phyloP scores from a whole-genome alignment of 257 asterid genomes.

The Gentiana straminea region DNA sequence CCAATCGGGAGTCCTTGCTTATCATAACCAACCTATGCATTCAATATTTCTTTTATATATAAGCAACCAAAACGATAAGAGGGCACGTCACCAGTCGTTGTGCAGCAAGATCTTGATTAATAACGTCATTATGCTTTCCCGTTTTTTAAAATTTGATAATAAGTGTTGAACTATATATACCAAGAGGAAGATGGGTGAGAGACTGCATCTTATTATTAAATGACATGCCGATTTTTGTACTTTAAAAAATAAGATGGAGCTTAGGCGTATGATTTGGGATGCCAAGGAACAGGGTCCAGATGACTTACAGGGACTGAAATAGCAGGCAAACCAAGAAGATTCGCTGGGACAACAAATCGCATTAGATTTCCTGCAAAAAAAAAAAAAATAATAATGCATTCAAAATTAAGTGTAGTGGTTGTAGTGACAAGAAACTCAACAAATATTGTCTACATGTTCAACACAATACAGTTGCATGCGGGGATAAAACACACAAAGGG shows the following conservation, averaged over 20 bases:
- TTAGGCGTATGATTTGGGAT: background rate
- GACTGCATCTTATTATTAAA: too few species aligned
- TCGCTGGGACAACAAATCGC: conserved; percentile 68
- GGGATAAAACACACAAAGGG: too few species aligned
- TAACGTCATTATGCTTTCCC: too few species aligned
- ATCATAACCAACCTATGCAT: conserved; percentile 73
- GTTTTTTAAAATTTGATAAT: too few species aligned
- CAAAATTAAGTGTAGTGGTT: background rate
- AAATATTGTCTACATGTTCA: too few species aligned
- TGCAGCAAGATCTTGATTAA: background rate
- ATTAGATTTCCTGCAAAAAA: conserved; percentile 62
- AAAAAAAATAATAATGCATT: conserved; percentile 9
- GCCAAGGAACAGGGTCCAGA: conserved; percentile 1
- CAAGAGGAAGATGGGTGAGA: too few species aligned
- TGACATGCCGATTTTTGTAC: too few species aligned
- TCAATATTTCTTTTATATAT: background rate
- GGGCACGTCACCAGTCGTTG: background rate
- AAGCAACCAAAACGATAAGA: background rate
- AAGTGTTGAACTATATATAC: too few species aligned
- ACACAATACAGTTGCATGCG: too few species aligned
- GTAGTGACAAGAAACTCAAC: too few species aligned
- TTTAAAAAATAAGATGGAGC: background rate
- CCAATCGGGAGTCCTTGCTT: conserved; percentile 97
- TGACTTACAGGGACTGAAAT: conserved; percentile 82
- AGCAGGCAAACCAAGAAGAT: conserved; percentile 94